Base-by-base conservation (phyloP, 1,139 yeast genomes). In the Hanseniaspora sp. region DNA sequence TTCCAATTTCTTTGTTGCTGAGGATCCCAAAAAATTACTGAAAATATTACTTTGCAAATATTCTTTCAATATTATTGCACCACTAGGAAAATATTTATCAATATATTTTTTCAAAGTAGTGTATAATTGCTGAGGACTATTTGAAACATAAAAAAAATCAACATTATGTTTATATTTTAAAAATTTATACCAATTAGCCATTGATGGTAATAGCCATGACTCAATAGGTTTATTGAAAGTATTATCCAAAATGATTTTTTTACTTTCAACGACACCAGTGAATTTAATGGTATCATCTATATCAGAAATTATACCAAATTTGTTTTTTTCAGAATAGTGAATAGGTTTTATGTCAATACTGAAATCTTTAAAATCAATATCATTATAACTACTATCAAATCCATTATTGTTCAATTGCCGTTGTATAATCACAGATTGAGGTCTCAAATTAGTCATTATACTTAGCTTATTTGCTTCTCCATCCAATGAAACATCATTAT, bases 221-320 rank as follows among this genome's bases (percentile, higher is more conserved):
- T 73, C 69, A 51, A 79, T 78, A 48, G 81, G 82, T 52, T 78
- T 79, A 3, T 84, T 76, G 57, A 94, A 78, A 1, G 88, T 80
- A 63, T 84, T 88, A 57, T 85, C 75, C 67, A 92, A 79, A 58
- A 92, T 72, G 45, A 85, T 87, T 55, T 95, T 74, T 66, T 86
- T 87, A 59, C 87, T 95, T 2, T 94, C 94, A 35, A 86, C 75
- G 0, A 94, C 90, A 1, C 97, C 97, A 0, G 98, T 88, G 47
- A 79, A 73, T 62, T 94, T 85, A 41, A 92, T 80, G 0, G 99
- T 94, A 64, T 94, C 98, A 64, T 94, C 99, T 51, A 94, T 83
- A 67, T 94, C 99, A 61, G 94, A 82, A 37, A 94, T 88, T 1
- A 94, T 69, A 13, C 86, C 87, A 30, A 83, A 71, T 0, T 95